phyloP scores from a whole-genome alignment of 345 rosid genomes.

The Gossypium longicalyx region DNA sequence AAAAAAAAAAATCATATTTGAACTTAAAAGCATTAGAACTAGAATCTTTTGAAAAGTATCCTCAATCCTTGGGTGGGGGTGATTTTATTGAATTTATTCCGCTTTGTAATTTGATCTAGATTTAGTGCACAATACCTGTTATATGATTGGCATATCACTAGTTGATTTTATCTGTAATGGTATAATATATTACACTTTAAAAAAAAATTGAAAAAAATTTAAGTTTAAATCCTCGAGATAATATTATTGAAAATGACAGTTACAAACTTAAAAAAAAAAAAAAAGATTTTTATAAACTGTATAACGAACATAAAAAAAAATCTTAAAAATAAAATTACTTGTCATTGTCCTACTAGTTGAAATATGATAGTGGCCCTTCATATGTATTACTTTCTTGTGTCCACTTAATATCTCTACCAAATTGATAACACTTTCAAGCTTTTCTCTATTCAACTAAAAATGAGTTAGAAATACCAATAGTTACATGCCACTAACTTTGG shows the following conservation, averaged over 20 bases:
- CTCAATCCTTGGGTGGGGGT: background rate
- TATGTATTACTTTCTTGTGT: background rate
- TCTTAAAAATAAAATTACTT: background rate
- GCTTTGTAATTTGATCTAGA: background rate
- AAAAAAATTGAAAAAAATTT: rapidly evolving
- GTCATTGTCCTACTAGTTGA: constrained; percentile 23
- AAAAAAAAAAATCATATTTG: no score
- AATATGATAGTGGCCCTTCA: constrained; percentile 16
- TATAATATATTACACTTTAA: no score
- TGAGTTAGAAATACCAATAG: background rate
- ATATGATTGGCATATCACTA: background rate
- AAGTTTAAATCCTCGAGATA: no score
- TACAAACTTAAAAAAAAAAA: no score
- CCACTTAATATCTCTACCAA: background rate
- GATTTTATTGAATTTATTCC: background rate
- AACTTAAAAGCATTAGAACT: no score
- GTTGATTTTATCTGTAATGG: background rate
- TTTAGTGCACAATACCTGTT: background rate
- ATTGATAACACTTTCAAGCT: background rate
- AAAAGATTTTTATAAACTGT: no score
- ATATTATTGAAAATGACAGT: no score
- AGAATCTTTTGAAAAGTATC: background rate
- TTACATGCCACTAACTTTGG: no score
- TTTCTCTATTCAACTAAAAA: no score
- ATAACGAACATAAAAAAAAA: no score